Evolutionary conservation across 257 asterid species (phyloP).

Genomic region (Echites panduratus): DNA sequence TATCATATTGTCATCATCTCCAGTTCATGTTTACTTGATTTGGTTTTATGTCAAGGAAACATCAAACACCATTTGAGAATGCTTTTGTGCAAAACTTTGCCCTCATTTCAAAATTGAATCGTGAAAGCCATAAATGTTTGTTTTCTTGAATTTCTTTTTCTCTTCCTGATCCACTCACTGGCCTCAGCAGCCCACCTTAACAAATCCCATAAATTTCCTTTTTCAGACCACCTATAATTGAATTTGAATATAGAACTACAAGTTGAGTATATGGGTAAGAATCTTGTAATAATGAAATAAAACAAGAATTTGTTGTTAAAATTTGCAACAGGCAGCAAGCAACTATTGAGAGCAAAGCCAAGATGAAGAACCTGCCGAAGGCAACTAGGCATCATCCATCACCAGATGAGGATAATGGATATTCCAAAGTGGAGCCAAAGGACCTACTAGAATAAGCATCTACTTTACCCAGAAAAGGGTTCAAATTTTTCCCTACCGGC

Average conservation of each 20-base stretch:
- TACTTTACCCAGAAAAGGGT: background rate
- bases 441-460: background rate
- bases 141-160: background rate
- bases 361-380: slow-evolving; percentile 5
- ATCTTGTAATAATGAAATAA: background rate
- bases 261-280: background rate
- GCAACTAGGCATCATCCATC: background rate
- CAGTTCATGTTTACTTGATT: too few species aligned
- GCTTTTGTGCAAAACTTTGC: too few species aligned
- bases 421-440: background rate
- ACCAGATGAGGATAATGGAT: background rate
- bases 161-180: background rate
- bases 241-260: background rate
- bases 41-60: too few species aligned
- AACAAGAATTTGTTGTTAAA: background rate
- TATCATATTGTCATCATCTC: background rate
- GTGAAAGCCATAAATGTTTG: too few species aligned
- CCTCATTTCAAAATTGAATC: too few species aligned
- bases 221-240: background rate
- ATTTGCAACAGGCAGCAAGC: background rate
- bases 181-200: background rate
- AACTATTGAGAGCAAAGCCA: background rate
- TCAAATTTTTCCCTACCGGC: background rate
- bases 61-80: too few species aligned
- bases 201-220: background rate